Evolutionary conservation across 2,329 filamentous ascomycete species (phyloP), one percentile per base, ranked within the genome.

Genomic region (Phialophora verrucosa): DNA sequence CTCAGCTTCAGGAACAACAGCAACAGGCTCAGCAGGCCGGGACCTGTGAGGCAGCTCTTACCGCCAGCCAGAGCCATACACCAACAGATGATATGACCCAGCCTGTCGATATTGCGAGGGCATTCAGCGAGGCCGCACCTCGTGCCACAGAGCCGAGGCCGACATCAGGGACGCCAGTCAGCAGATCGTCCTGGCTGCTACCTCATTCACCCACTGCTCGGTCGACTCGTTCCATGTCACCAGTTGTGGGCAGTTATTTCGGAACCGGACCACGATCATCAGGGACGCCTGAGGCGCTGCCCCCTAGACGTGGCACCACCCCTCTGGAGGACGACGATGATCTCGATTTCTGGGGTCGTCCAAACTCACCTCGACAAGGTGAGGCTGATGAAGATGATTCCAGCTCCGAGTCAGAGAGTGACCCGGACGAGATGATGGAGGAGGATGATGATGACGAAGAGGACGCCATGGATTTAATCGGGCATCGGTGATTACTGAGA

Each of bases 311-410:
- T 32, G 58, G 49, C 17, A 54, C 66, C 1, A 63, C 62, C 1
- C 62, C 63, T 12, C 29, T 67, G 25, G 84, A 83, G 0, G 83
- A 85, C 20, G 82, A 83, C 8, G 86, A 87, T 63, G 83, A 89
- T 64, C 73, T 89, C 32, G 83, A 84, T 32, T 83, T 89, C 58
- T 89, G 87, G 85, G 83, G 83, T 54, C 69, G 71, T 17, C 78
- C 81, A 12, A 82, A 80, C 74, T 78, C 83, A 35, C 64, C 76
- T 12, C 61, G 69, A 55, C 68, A 69, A 14, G 66, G 70, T 32
- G 71, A 69, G 14, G 74, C 70, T 5, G 70, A 65, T 27, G 75
- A 77, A 20, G 77, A 78, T 54, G 80, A 49, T 31, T 54, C 64
- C 29, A 65, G 65, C 23, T 76, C 77, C 44, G 77, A 78, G 17